Percentiles rank a stretch among this genome's conserved stretches.
Conservation (phyloP, 768 basidiomycete genomes). For the Mycena amicta region DNA sequence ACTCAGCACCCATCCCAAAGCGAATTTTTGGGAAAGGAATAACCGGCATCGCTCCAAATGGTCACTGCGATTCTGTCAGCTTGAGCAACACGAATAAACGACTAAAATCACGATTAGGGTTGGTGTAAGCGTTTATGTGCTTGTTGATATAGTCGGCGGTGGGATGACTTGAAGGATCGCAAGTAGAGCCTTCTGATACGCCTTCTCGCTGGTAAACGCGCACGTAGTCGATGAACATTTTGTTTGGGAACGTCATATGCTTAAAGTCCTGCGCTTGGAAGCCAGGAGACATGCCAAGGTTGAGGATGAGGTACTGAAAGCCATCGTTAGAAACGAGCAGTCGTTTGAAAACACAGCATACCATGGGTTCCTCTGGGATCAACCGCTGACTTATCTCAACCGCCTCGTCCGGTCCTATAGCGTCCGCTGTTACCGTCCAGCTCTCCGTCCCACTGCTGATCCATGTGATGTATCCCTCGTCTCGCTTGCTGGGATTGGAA, state of each 20-base stretch:
- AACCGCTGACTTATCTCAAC: constrained; percentile 65
- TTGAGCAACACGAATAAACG: too few species aligned
- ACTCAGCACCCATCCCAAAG: constrained; percentile 16
- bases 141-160: constrained; percentile 78
- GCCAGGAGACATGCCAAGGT: constrained; percentile 75
- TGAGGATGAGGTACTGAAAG: constrained; percentile 77
- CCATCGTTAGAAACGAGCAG: constrained; percentile 9
- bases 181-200: constrained; percentile 66
- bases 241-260: constrained; percentile 73
- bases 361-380: constrained; percentile 94
- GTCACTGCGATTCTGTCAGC: too few species aligned
- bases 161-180: constrained; percentile 76
- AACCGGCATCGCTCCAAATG: constrained; percentile 80
- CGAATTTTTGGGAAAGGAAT: constrained; percentile 72
- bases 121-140: constrained; percentile 64
- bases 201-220: constrained; percentile 86
- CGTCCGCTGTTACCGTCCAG: constrained; percentile 70
- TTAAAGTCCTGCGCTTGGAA: constrained; percentile 77
- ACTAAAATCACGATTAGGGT: too few species aligned
- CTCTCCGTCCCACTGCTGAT: constrained; percentile 62
- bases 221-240: constrained; percentile 91
- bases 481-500: constrained; percentile 65
- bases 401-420: constrained; percentile 66
- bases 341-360: constrained; percentile 36
- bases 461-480: constrained; percentile 86